Evolutionary conservation across 306 rosid genomes (phyloP), one percentile per base, ranked within the genome.

Genomic region (Rosa multiflora): DNA sequence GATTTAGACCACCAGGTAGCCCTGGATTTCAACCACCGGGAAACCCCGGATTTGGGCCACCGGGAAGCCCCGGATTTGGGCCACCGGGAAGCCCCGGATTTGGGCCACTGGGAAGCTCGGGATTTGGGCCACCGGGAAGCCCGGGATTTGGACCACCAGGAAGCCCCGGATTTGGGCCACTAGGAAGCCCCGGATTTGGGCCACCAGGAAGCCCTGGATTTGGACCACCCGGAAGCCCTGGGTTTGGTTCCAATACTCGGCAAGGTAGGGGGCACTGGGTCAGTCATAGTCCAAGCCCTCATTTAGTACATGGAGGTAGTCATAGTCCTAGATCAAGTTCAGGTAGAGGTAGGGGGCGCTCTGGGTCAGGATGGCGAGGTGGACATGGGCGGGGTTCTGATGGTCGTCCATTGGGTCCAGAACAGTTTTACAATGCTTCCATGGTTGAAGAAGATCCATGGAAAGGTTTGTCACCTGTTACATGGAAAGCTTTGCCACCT

Each of bases 381-480:
- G 90, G 93, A 79, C 86, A 78, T n/a, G 89, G 87, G 75, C 42
- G 1, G 5, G 84, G 87, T 80, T 88, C 87, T 78, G 83, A 46
- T 77, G 86, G 86, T 75, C 84, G 4, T 67, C 77, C 80, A 55
- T 43, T 4, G 46, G 85, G 82, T 72, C 84, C 81, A 0, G 87
- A 78, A 68, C 78, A 39, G 73, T 89, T 88, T 82, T 92, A 82
- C 82, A 73, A 84, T 68, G 67, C 75, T 8, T 93, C 98, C 80
- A 95, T 95, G 99, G 80, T 95, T 51, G 98, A 90, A 80, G 97
- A 86, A 81, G 98, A 95, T 85, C 98, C 99, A 2, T 95, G 98
- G 99, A 83, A 85, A 40, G 72, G 83, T 73, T 52, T 86, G 29
- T 8, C 72, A 40, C 72, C 72, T 39, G 48, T 37, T 37, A 67